A percentile compares a stretch with the other conserved stretches of the same genome.
These are phyloP conservation scores for Escovopsis sp. DNA, from an alignment of 2,329 filamentous ascomycete genomes.

Conservation along the genomic window DNA sequence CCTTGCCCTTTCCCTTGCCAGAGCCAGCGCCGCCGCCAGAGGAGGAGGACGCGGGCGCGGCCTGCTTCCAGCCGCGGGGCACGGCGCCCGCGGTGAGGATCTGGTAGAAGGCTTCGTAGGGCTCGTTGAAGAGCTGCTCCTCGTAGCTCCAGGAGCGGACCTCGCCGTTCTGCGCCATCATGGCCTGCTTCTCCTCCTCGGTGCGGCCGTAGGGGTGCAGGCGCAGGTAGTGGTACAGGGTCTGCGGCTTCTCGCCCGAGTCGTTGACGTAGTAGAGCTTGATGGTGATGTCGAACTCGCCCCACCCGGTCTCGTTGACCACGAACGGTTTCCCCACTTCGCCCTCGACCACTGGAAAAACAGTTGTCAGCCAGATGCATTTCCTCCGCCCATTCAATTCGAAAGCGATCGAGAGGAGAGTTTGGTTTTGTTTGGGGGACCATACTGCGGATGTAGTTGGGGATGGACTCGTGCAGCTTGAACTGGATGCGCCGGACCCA, in stretches of 20 bases:
- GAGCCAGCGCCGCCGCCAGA: conserved; percentile 35
- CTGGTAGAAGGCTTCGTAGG: conserved; percentile 83
- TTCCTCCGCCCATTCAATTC: no score
- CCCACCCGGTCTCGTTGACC: conserved; percentile 89
- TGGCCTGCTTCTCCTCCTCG: conserved; percentile 53
- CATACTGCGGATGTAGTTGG: conserved; percentile 69
- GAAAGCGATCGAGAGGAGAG: neutral
- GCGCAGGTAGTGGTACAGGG: conserved; percentile 83
- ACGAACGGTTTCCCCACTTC: conserved; percentile 57
- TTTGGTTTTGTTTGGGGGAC: conserved; percentile 3
- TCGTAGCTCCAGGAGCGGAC: conserved; percentile 77
- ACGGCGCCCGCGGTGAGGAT: conserved; percentile 61
- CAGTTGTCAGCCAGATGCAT: neutral
- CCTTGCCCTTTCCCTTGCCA: conserved; percentile 38
- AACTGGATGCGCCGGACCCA: conserved; percentile 97
- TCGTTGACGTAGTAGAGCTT: conserved; percentile 87
- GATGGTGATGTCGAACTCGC: conserved; percentile 93
- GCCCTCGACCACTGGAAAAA: conserved; percentile 48
- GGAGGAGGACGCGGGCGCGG: conserved; percentile 31
- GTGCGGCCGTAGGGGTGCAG: conserved; percentile 81
- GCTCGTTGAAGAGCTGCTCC: conserved; percentile 94
- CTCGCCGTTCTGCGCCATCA: conserved; percentile 42
- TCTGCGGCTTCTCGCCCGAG: conserved; percentile 83
- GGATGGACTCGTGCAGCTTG: conserved; percentile 94
- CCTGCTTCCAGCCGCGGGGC: conserved; percentile 27